Base-by-base conservation (phyloP, 75 land plant genomes). In the Selaginella moellendorffii region DNA sequence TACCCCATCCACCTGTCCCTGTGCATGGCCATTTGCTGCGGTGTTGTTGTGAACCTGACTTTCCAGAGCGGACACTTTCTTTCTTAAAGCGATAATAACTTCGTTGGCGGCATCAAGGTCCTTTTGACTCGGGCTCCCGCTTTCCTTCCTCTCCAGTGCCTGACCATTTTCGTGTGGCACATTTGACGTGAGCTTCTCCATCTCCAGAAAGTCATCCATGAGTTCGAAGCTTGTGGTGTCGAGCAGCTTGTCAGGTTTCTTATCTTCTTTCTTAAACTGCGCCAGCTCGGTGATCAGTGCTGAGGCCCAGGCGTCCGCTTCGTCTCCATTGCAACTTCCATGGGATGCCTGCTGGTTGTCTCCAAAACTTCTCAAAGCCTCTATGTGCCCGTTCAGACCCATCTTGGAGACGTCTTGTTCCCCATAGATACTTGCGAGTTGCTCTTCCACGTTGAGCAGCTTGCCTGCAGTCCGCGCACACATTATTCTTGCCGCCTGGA, bases 121-220 rank as follows among this genome's bases (percentile, higher is more conserved):
- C 46, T 36, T 36, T 36, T 36, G 46, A 5, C 14, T 14, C 5
- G 46, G 46, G 14, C 14, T 5, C 5, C 46, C 46, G 14, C 14
- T 36, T 14, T 36, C 46, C 14, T 36, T 36, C 46, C 14, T 36
- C 46, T 36, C 46, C 46, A 5, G 14, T 36, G 46, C 10, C 14
- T 36, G 46, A 5, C 46, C 46, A 36, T 36, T 36, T 36, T 36
- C 46, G 14, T 36, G 46, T 14, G 46, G 46, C 26, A 36, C 10
- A 22, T 54, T 14, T 5, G 10, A 36, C 5, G 74, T 59, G 51
- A 88, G 56, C 65, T 73, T 80, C 69, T 89, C 96, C 90, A 85
- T 89, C 71, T 89, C 96, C 18, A 68, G 68, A 70, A 88, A 88
- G 71, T 88, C 95, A 77, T 88, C 89, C 89, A 85, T 81, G 31